Evolutionary conservation across 176 grass and related monocot species (phyloP).

Genomic region (Oryza nivara): DNA sequence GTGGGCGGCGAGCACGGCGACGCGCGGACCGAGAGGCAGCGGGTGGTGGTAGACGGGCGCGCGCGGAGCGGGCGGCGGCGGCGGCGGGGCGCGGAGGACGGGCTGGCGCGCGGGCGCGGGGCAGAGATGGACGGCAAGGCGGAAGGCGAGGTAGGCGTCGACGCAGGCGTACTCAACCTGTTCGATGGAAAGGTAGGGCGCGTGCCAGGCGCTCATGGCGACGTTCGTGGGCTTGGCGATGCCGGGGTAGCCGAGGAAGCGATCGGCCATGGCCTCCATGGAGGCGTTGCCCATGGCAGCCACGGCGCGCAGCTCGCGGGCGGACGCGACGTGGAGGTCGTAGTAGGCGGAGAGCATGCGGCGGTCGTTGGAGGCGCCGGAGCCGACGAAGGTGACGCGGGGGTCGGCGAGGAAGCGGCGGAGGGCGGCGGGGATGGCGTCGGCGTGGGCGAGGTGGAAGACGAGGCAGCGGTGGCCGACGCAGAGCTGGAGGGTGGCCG

Average conservation of each 20-base stretch:
- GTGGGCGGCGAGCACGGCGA: neutral
- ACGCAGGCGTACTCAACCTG: conserved; percentile 52
- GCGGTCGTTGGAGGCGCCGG: neutral
- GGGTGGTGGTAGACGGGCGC: neutral
- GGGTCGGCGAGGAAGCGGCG: conserved; percentile 40
- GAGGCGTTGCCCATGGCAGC: conserved; percentile 48
- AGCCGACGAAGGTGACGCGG: conserved; percentile 47
- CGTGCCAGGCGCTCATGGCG: conserved; percentile 43
- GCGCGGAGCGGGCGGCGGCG: neutral
- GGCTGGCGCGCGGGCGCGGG: neutral
- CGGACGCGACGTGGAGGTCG: conserved; percentile 10
- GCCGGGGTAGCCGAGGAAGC: conserved; percentile 37
- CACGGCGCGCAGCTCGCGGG: neutral
- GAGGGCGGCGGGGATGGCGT: neutral
- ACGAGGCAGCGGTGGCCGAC: conserved; percentile 43
- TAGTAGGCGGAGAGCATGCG: conserved; percentile 33
- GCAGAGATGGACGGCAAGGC: conserved; percentile 42
- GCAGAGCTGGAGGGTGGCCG: conserved; percentile 56
- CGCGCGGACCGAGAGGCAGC: neutral
- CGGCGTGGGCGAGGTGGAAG: conserved; percentile 44
- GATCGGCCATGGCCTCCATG: conserved; percentile 36
- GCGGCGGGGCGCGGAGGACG: neutral
- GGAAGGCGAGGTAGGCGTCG: conserved; percentile 53
- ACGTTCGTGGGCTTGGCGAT: conserved; percentile 20
- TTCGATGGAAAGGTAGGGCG: neutral